Base-by-base conservation (phyloP, 305 asterid species). In the Fraxinus platypoda region DNA sequence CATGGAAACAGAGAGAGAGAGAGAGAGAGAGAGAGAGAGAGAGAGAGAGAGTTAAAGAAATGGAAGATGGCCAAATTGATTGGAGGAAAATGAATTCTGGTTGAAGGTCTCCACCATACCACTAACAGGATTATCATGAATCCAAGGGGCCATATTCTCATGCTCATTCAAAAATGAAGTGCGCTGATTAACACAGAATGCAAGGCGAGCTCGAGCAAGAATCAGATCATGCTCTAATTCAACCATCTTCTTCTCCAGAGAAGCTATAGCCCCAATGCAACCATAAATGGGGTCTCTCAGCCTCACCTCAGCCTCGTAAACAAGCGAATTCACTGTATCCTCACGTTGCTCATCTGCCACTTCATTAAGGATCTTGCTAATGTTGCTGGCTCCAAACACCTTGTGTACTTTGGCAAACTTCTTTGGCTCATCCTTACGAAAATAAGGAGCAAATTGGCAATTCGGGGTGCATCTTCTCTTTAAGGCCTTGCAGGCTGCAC, bases 401-500 rank as follows among this genome's bases (percentile, higher is more conserved):
- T 94, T 94, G 94, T 94, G 98, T 6, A 94, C 98, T 54, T 92
- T 92, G 12, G 93, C 95, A 4, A 94, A 92, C 66, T 91, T 92
- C 30, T 85, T 87, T 0, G 98, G 89, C 84, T 94, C 95, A 80
- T 90, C 93, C 4, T 95, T 82, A 0, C 94, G 88, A 77, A 94
- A 94, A 19, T 94, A 92, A 0, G 98, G 98, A 0, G 97, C 96
- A 79, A 94, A 92, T 33, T 85, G 94, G 77, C 98, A 94, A 34
- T 83, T 91, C 1, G 92, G 78, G 23, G 80, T 80, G 93, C 97
- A 93, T 8, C 93, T 84, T 70, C 98, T 83, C 87, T 94, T 94
- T 83, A 94, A 66, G 93, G 92, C 89, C 89, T 94, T 94, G 93
- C 97, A 94, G 75, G 97, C 98, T 41, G 97, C 97, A 81, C 98